Conservation (phyloP, 441 rosid genomes). For the Populus hybrid region DNA sequence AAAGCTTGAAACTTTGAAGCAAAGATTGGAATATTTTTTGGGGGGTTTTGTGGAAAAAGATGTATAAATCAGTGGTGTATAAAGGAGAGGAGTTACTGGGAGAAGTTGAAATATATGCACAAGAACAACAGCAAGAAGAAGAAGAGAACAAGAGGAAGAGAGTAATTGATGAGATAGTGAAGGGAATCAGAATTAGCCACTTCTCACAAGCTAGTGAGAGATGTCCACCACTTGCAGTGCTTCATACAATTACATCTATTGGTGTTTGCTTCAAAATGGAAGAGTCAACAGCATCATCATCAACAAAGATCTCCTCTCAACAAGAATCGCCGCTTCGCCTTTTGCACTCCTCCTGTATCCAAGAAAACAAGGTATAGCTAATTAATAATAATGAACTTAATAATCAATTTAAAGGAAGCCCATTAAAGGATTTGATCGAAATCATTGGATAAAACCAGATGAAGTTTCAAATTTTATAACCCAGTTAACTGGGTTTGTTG, state of each 20-base stretch:
- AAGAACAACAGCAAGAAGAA: slow-evolving; percentile 35
- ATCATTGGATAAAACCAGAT: not conserved
- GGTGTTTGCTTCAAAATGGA: slow-evolving; percentile 96
- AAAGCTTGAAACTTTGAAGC: slow-evolving; percentile 14
- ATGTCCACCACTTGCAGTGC: slow-evolving; percentile 89
- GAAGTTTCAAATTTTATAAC: not conserved
- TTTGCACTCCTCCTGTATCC: slow-evolving; percentile 75
- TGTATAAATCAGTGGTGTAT: slow-evolving; percentile 70
- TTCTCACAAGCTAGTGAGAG: slow-evolving; percentile 83
- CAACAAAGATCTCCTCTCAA: slow-evolving; percentile 36
- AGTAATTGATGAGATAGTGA: slow-evolving; percentile 42
- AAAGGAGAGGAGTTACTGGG: slow-evolving; percentile 64
- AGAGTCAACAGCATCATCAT: slow-evolving; percentile 10
- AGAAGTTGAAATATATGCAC: slow-evolving; percentile 76
- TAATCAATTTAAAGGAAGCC: not conserved
- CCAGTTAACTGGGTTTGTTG: slow-evolving; percentile 17
- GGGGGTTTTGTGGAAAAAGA: slow-evolving; percentile 16
- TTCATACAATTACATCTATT: slow-evolving; percentile 60
- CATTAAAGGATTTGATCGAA: not conserved
- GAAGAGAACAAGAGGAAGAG: slow-evolving; percentile 45
- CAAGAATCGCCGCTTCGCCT: slow-evolving; percentile 54
- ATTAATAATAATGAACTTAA: slow-evolving; percentile 6
- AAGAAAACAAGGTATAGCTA: slow-evolving; percentile 82
- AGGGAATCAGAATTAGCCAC: slow-evolving; percentile 60
- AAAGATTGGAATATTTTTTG: not conserved